A percentile compares a stretch with the other conserved stretches of the same genome.
Evolutionary conservation across 805 yeast species (phyloP).

Genomic region (Cyberlindnera japonica): DNA sequence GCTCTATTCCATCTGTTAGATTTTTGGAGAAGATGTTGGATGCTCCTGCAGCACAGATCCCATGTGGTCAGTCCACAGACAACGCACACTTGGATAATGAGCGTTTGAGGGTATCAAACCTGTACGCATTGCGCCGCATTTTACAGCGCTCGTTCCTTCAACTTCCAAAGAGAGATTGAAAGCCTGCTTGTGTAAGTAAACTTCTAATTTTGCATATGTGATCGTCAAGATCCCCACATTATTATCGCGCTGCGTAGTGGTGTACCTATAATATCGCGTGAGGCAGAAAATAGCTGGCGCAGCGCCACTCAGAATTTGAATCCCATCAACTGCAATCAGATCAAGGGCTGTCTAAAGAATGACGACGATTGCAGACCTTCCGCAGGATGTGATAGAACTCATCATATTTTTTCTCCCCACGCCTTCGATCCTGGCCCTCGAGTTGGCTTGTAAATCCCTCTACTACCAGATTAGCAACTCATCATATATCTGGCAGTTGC

Average conservation of each 20-base stretch:
- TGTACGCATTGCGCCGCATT: slow-evolving; percentile 69
- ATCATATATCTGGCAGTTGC: slow-evolving; percentile 39
- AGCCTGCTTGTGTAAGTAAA: no score
- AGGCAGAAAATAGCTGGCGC: no score
- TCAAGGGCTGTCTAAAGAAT: no score
- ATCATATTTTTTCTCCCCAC: slow-evolving; percentile 26
- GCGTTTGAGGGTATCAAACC: slow-evolving; percentile 71
- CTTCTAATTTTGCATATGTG: no score
- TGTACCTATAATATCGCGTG: no score
- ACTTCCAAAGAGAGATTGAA: slow-evolving; percentile 18
- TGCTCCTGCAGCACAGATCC: slow-evolving; percentile 93
- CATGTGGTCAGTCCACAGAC: slow-evolving; percentile 94
- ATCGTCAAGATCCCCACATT: no score
- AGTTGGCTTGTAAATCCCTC: slow-evolving; percentile 37
- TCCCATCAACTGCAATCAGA: no score
- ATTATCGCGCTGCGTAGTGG: no score
- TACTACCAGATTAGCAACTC: slow-evolving; percentile 35
- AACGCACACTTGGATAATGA: slow-evolving; percentile 92
- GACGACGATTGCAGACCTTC: slow-evolving; percentile 10
- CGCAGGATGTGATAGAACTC: slow-evolving; percentile 35
- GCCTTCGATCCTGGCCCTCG: slow-evolving; percentile 39
- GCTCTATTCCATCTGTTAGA: slow-evolving; percentile 89
- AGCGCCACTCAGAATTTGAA: no score
- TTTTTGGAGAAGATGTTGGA: slow-evolving; percentile 74
- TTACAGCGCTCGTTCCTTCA: slow-evolving; percentile 31